phyloP scores from a whole-genome alignment of 768 basidiomycete species.

The Phylloporus arenicola region DNA sequence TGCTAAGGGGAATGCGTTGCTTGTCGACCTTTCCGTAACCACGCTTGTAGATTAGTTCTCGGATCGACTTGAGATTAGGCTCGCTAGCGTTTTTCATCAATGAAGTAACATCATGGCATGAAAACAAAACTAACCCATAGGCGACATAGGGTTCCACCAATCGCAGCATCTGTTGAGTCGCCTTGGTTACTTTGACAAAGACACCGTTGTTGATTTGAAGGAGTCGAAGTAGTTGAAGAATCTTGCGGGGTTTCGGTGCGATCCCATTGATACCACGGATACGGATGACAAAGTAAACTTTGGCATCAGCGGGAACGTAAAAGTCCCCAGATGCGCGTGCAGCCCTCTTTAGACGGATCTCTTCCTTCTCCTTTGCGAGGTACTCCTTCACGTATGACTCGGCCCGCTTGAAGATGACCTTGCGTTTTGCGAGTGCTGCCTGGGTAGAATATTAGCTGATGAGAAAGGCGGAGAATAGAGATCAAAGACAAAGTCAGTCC shows the following conservation, averaged over 20 bases:
- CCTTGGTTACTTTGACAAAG: constrained; percentile 94
- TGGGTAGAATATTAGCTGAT: constrained; percentile 30
- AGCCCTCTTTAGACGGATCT: constrained; percentile 90
- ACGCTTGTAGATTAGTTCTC: constrained; percentile 98
- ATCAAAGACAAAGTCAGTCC: constrained; percentile 44
- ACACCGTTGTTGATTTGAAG: constrained; percentile 99
- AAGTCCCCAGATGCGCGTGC: constrained; percentile 92
- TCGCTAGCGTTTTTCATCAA: constrained; percentile 47
- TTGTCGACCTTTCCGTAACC: constrained; percentile 98
- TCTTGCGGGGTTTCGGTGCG: constrained; percentile 98
- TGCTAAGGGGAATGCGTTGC: constrained; percentile 92
- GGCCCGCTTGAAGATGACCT: constrained; percentile 98
- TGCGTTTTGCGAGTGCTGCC: constrained; percentile 89
- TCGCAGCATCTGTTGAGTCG: constrained; percentile 97
- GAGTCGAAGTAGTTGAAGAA: constrained; percentile 95
- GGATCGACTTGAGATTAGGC: constrained; percentile 93
- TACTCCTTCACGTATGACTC: constrained; percentile 99
- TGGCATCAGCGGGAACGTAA: constrained; percentile 95
- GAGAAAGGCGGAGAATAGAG: constrained; percentile 2
- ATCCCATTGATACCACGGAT: constrained; percentile 99
- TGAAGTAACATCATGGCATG: not conserved
- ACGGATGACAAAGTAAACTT: constrained; percentile 96
- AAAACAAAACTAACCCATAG: constrained; percentile 65
- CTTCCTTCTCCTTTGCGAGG: constrained; percentile 86
- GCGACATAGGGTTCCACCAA: constrained; percentile 96